Percentiles rank a stretch among this genome's conserved stretches.
Evolutionary conservation across 352 stramenopile genomes (phyloP).

Genomic region (Globisporangium perplexum): DNA sequence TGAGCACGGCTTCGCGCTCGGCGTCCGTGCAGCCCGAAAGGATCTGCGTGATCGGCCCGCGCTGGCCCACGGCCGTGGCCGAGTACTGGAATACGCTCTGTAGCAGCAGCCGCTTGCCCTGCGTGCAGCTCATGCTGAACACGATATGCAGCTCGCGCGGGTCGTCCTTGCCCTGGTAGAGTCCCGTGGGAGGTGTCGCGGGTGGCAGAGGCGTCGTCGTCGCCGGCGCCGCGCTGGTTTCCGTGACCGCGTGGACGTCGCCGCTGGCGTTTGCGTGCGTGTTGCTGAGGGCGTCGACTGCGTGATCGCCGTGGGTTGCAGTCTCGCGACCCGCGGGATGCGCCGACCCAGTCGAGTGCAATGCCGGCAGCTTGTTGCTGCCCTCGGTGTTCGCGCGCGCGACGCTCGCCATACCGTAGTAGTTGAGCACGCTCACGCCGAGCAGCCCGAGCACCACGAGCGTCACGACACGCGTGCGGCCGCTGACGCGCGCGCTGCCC

Average conservation of each 20-base stretch:
- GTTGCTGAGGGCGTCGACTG: background rate
- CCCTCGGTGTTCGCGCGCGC: conserved; percentile 3
- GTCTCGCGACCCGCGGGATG: background rate
- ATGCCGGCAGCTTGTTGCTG: conserved; percentile 11
- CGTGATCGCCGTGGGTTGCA: background rate
- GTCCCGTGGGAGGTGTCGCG: background rate
- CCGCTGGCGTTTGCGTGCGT: background rate
- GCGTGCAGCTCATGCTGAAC: conserved; percentile 47
- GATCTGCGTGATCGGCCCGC: conserved; percentile 47
- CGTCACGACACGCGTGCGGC: conserved; percentile 11
- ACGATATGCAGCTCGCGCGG: conserved; percentile 40
- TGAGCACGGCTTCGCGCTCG: conserved; percentile 18
- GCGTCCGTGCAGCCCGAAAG: conserved; percentile 33
- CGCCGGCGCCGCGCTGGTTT: background rate
- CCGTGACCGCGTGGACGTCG: background rate
- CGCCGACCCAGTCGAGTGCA: conserved; percentile 14
- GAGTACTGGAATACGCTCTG: conserved; percentile 44
- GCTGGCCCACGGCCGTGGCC: conserved; percentile 27
- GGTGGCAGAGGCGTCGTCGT: background rate
- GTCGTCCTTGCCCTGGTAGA: conserved; percentile 23
- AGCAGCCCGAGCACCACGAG: conserved; percentile 18
- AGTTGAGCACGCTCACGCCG: conserved; percentile 27
- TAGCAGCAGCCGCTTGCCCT: conserved; percentile 29
- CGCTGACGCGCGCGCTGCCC: conserved; percentile 4
- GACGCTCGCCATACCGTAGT: conserved; percentile 20